Conservation (phyloP, 257 asterid genomes). For the Plantago major region DNA sequence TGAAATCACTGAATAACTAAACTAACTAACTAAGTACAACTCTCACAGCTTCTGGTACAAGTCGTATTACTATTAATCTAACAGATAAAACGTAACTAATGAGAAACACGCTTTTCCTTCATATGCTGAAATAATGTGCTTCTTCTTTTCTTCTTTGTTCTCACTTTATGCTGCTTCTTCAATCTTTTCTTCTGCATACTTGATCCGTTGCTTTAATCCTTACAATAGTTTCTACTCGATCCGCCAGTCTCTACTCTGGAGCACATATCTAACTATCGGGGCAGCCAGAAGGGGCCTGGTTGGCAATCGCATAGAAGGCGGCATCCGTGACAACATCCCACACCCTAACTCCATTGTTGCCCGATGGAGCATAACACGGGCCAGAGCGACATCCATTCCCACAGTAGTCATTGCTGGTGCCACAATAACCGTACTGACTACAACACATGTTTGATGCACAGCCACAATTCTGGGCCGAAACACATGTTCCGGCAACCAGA, state of each 20-base stretch:
- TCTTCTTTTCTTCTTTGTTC: too few relatives aligned
- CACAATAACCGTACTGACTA: slow-evolving; percentile 41
- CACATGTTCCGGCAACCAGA: slow-evolving; percentile 20
- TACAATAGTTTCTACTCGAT: slow-evolving; percentile 18
- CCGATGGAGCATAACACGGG: slow-evolving; percentile 18
- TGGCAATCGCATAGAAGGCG: slow-evolving; percentile 31
- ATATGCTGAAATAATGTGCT: too few relatives aligned
- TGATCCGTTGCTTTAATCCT: too few relatives aligned
- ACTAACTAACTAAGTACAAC: too few relatives aligned
- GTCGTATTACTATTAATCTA: too few relatives aligned
- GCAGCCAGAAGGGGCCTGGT: slow-evolving; percentile 30
- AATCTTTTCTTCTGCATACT: too few relatives aligned
- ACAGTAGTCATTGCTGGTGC: slow-evolving; percentile 32
- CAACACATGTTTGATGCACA: slow-evolving; percentile 24
- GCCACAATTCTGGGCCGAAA: slow-evolving; percentile 14
- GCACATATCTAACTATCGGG: slow-evolving; percentile 34
- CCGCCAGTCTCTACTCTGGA: slow-evolving; percentile 16
- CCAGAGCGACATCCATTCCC: slow-evolving; percentile 48
- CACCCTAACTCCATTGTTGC: slow-evolving; percentile 13
- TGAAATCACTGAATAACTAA: too few relatives aligned
- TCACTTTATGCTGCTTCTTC: too few relatives aligned
- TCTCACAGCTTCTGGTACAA: too few relatives aligned
- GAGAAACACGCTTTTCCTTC: too few relatives aligned
- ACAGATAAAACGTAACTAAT: too few relatives aligned
- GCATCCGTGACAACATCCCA: slow-evolving; percentile 21